Percentiles rank a stretch among this genome's conserved stretches.
Evolutionary conservation across 306 rosid genomes (phyloP).

Genomic region (Betula pendula): DNA sequence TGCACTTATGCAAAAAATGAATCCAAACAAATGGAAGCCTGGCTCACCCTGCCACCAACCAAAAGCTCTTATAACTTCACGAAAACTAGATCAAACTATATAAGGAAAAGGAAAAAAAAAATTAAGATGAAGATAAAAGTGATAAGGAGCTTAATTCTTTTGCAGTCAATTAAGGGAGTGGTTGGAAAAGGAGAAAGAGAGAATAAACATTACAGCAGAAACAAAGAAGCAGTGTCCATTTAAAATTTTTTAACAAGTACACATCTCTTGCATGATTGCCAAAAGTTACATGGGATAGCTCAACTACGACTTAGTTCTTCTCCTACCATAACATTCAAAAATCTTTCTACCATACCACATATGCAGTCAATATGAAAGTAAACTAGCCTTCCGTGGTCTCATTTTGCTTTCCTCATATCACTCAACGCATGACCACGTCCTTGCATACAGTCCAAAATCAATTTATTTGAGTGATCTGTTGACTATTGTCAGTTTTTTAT

Average conservation of each 20-base stretch:
- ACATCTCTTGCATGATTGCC: neutral
- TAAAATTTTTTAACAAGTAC: neutral
- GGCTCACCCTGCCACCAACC: constrained; percentile 91
- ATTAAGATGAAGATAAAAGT: constrained; percentile 10
- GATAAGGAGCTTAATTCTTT: constrained; percentile 8
- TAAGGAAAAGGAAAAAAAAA: constrained; percentile 4
- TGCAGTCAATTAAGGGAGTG: constrained; percentile 5
- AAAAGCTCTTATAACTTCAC: constrained; percentile 25
- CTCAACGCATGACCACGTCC: neutral
- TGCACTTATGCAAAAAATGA: constrained; percentile 91
- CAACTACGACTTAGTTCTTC: neutral
- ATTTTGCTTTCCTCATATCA: neutral
- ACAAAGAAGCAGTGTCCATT: neutral
- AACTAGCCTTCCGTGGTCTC: neutral
- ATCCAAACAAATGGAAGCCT: constrained; percentile 86
- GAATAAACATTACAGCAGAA: too few relatives aligned
- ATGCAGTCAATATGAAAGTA: neutral
- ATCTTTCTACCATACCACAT: neutral
- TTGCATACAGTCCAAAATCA: neutral
- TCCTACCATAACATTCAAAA: neutral
- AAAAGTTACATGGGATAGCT: neutral
- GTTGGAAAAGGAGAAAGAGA: neutral
- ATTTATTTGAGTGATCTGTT: neutral
- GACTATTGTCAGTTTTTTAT: neutral
- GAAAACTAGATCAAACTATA: constrained; percentile 26